Percentiles rank a stretch among this genome's conserved stretches.
These are phyloP conservation scores for Boletus rubropictus DNA, from an alignment of 768 basidiomycete species.

Conservation along the genomic window DNA sequence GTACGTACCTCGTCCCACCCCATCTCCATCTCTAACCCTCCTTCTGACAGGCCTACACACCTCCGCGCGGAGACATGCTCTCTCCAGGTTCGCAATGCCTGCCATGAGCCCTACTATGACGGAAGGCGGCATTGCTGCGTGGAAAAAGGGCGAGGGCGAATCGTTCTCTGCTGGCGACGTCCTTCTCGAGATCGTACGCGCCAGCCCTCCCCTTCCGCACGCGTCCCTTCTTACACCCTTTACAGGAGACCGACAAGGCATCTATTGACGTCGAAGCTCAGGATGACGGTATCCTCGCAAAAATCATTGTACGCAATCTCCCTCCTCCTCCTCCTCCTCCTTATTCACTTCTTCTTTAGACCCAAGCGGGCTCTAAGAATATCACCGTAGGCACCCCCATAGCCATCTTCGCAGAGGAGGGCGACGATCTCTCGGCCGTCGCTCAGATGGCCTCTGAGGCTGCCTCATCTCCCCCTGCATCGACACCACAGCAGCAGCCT, in stretches of 20 bases:
- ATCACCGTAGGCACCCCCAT: slow-evolving; percentile 84
- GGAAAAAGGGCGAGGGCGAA: slow-evolving; percentile 98
- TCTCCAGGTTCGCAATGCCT: slow-evolving; percentile 90
- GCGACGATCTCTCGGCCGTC: slow-evolving; percentile 86
- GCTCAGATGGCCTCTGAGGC: slow-evolving; percentile 66
- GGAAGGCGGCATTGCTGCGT: slow-evolving; percentile 94
- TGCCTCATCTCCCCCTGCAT: slow-evolving; percentile 33
- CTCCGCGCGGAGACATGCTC: slow-evolving; percentile 70
- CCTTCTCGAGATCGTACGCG: slow-evolving; percentile 85
- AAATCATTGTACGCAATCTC: slow-evolving; percentile 76
- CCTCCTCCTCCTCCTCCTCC: not conserved
- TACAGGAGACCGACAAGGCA: slow-evolving; percentile 98
- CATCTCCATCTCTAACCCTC: not conserved
- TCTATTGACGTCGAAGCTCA: slow-evolving; percentile 99
- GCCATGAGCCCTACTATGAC: slow-evolving; percentile 99
- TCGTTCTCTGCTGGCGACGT: slow-evolving; percentile 86
- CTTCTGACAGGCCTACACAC: slow-evolving; percentile 64
- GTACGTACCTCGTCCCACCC: slow-evolving; percentile 37
- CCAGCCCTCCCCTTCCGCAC: not conserved
- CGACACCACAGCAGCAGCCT: slow-evolving; percentile 33
- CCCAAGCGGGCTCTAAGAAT: slow-evolving; percentile 79
- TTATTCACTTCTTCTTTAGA: slow-evolving; percentile 37
- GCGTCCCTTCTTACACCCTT: slow-evolving; percentile 8
- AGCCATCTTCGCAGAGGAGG: slow-evolving; percentile 90
- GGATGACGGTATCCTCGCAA: slow-evolving; percentile 93